Base-by-base conservation (phyloP, 1,284 basidiomycete species). In the Gomphus sp. region DNA sequence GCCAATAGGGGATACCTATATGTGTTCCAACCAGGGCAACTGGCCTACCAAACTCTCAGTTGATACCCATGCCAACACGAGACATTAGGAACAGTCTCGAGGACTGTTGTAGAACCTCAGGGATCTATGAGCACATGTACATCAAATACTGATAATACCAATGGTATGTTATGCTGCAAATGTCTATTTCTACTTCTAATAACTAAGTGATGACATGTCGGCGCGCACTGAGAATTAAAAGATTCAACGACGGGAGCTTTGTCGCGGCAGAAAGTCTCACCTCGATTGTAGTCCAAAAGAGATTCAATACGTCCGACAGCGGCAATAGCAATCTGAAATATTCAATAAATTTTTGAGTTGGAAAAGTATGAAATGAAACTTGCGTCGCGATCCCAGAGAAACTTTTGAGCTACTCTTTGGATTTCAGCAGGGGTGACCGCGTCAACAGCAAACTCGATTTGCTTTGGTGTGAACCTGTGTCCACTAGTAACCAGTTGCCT, bases 401-500 rank as follows among this genome's bases (percentile, higher is more conserved):
- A 97, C 77, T 94, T 96, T 76, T 92, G 86, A 52, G 96, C 96
- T 62, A 95, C 93, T 47, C 91, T 83, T 79, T 92, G 89, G 74
- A 99, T 94, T 72, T 98, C 94, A n/a, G 84, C 87, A 31, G 84
- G 76, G 36, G 84, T 86, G 63, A 99, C 91, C 55, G 89, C 85
- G 72, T 98, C 93, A 55, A 99, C 87, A 52, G 92, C 91, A 60
- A 81, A 81, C 80, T 98, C 95, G 65, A 97, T 95, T 76, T 99
- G 93, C 72, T 89, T 82, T 55, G 97, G 96, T 34, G 93, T 92
- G 77, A 89, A 80, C 67, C 94, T 80, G 67, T 82, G 87, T 62
- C 97, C 97, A 65, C 86, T 92, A 41, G 95, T 98, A 64, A 99
- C 92, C 63, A 99, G 81, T 74, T 98, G 96, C 68, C 96, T 81